These are phyloP conservation scores for Boletus rufocinnamomeus DNA, from an alignment of 768 basidiomycete genomes.

Conservation along the genomic window DNA sequence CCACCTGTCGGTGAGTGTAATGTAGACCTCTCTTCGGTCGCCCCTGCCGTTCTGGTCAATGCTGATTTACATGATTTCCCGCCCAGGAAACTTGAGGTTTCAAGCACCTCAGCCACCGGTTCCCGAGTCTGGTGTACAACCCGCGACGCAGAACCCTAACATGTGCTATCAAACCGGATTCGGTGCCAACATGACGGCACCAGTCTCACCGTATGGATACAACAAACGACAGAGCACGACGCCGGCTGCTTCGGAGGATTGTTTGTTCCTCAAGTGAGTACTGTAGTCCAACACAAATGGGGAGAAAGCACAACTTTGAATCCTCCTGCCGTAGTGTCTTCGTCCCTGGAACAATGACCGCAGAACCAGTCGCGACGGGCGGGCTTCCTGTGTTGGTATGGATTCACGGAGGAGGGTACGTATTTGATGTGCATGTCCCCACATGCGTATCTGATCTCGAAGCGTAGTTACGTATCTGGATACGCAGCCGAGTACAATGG, in stretches of 20 bases:
- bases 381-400: slow-evolving; percentile 37
- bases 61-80: background rate
- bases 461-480: slow-evolving; percentile 27
- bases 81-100: slow-evolving; percentile 28
- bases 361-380: background rate
- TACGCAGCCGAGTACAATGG: slow-evolving; percentile 21
- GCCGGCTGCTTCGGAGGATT: slow-evolving; percentile 32
- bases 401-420: slow-evolving; percentile 41
- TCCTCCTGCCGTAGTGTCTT: slow-evolving; percentile 10
- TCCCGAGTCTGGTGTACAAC: slow-evolving; percentile 21
- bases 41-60: background rate
- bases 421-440: background rate
- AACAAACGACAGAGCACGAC: slow-evolving; percentile 14
- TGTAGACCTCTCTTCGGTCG: background rate
- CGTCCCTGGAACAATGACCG: slow-evolving; percentile 8
- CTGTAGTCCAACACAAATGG: too few species aligned
- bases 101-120: slow-evolving; percentile 31
- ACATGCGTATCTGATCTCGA: background rate
- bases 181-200: slow-evolving; percentile 11
- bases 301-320: too few species aligned
- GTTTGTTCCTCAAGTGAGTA: slow-evolving; percentile 31
- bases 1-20: slow-evolving; percentile 43
- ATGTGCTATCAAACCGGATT: slow-evolving; percentile 26
- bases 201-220: slow-evolving; percentile 1
- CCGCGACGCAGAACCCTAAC: slow-evolving; percentile 28